phyloP scores from a whole-genome alignment of 2,329 filamentous ascomycete genomes.

The Coleophoma eucalyptorum region DNA sequence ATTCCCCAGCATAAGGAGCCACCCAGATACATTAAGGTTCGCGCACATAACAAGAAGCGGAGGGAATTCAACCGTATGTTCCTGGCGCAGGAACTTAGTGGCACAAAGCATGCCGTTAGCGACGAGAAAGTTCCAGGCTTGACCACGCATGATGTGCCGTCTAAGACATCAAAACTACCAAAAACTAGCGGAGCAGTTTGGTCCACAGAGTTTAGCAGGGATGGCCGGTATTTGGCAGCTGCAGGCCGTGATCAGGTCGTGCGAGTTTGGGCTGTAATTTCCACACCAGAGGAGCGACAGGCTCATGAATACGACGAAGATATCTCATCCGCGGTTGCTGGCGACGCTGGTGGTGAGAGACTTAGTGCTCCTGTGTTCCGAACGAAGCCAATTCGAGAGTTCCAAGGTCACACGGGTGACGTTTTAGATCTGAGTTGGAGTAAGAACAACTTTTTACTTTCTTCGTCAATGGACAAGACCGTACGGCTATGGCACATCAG shows the following conservation, averaged over 20 bases:
- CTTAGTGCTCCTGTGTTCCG: slow-evolving; percentile 90
- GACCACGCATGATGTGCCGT: slow-evolving; percentile 22
- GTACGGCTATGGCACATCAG: slow-evolving; percentile 92
- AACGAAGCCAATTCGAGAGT: slow-evolving; percentile 73
- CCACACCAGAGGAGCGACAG: slow-evolving; percentile 73
- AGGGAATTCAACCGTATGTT: slow-evolving; percentile 86
- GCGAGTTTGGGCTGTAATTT: slow-evolving; percentile 84
- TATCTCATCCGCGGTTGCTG: slow-evolving; percentile 36
- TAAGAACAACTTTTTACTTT: slow-evolving; percentile 96
- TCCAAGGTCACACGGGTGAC: slow-evolving; percentile 78
- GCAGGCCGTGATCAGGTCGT: slow-evolving; percentile 85
- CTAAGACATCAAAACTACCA: slow-evolving; percentile 17
- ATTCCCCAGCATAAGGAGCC: slow-evolving; percentile 86
- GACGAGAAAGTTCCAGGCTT: slow-evolving; percentile 23
- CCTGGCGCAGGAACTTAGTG: slow-evolving; percentile 82
- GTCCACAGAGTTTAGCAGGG: slow-evolving; percentile 88
- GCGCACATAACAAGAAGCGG: slow-evolving; percentile 73
- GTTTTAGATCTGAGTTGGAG: slow-evolving; percentile 95
- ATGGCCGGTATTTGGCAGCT: slow-evolving; percentile 88
- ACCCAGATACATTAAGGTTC: slow-evolving; percentile 85
- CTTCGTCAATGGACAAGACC: slow-evolving; percentile 97
- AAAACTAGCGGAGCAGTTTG: slow-evolving; percentile 66
- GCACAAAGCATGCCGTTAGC: slow-evolving; percentile 39
- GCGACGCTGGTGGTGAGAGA: slow-evolving; percentile 51
- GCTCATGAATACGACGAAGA: slow-evolving; percentile 70